phyloP scores from a whole-genome alignment of 768 basidiomycete genomes.

The Holtermanniella nyarrowii region DNA sequence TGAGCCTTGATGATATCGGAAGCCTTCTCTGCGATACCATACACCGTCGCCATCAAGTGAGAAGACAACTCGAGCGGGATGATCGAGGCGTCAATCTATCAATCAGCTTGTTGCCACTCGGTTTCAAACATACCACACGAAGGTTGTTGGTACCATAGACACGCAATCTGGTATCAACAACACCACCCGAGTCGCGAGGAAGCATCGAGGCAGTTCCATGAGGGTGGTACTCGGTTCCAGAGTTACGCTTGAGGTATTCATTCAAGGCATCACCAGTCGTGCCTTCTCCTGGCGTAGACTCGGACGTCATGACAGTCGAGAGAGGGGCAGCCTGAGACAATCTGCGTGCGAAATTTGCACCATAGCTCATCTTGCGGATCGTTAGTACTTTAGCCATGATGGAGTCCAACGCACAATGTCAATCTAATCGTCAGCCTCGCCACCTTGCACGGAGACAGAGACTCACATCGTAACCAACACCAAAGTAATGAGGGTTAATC shows the following conservation, averaged over 20 bases:
- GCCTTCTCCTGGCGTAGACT: conserved; percentile 47
- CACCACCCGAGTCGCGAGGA: conserved; percentile 49
- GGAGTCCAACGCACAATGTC: no score
- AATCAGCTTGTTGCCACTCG: not conserved
- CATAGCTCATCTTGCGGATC: conserved; percentile 41
- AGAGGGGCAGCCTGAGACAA: conserved; percentile 51
- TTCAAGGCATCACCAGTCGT: conserved; percentile 51
- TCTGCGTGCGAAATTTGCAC: conserved; percentile 53
- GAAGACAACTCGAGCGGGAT: conserved; percentile 51
- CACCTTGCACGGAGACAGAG: not conserved
- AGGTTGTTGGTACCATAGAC: conserved; percentile 55
- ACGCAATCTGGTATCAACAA: conserved; percentile 51
- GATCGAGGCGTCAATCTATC: conserved; percentile 44
- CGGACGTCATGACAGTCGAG: conserved; percentile 44
- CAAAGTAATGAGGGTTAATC: conserved; percentile 59
- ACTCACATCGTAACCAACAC: conserved; percentile 29
- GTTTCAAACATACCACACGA: conserved; percentile 44
- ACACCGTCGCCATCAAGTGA: conserved; percentile 43
- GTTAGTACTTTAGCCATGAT: no score
- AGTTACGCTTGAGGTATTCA: conserved; percentile 40
- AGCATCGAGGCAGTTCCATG: conserved; percentile 53
- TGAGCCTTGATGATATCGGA: conserved; percentile 45
- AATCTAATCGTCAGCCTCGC: conserved; percentile 8
- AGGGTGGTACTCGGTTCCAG: conserved; percentile 49
- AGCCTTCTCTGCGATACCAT: conserved; percentile 48